A percentile compares a stretch with the other conserved stretches of the same genome.
Evolutionary conservation across 2,329 filamentous ascomycete genomes (phyloP).

Genomic region (Gaeumannomyces sp.): DNA sequence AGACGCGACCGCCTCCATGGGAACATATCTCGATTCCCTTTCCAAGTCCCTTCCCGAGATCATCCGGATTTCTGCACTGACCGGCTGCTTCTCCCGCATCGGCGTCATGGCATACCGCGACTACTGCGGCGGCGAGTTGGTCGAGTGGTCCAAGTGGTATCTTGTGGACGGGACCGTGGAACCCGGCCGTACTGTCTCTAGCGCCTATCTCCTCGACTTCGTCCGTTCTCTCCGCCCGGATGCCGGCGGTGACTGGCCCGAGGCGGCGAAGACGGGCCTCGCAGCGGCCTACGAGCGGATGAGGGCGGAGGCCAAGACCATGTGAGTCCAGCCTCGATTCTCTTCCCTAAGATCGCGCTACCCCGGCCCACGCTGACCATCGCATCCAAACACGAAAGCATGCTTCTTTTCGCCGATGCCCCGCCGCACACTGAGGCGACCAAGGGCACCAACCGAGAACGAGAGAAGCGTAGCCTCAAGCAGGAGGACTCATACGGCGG

Average conservation of each 20-base stretch:
- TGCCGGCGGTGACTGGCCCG: conserved; percentile 37
- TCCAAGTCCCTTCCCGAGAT: conserved; percentile 42
- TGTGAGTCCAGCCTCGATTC: conserved; percentile 24
- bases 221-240: conserved; percentile 25
- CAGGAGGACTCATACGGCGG: conserved; percentile 23
- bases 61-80: conserved; percentile 41
- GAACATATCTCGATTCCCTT: conserved; percentile 34
- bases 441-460: conserved; percentile 22
- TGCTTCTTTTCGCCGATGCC: conserved; percentile 38
- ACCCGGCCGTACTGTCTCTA: conserved; percentile 19
- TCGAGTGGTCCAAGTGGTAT: conserved; percentile 46
- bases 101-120: conserved; percentile 46
- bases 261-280: conserved; percentile 43
- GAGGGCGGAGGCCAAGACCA: conserved; percentile 39
- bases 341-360: conserved; percentile 29
- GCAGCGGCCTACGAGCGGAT: conserved; percentile 40
- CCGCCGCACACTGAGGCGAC: conserved; percentile 16
- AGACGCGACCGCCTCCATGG: conserved; percentile 42
- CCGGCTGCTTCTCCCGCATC: conserved; percentile 42
- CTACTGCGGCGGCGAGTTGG: conserved; percentile 30
- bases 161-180: conserved; percentile 13
- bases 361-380: not conserved
- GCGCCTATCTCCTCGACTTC: conserved; percentile 29
- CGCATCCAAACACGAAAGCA: conserved; percentile 24
- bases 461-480: conserved; percentile 22